Evolutionary conservation across 75 land plant genomes (phyloP), one percentile per base, ranked within the genome.

Genomic region (Cunninghamia lanceolata): DNA sequence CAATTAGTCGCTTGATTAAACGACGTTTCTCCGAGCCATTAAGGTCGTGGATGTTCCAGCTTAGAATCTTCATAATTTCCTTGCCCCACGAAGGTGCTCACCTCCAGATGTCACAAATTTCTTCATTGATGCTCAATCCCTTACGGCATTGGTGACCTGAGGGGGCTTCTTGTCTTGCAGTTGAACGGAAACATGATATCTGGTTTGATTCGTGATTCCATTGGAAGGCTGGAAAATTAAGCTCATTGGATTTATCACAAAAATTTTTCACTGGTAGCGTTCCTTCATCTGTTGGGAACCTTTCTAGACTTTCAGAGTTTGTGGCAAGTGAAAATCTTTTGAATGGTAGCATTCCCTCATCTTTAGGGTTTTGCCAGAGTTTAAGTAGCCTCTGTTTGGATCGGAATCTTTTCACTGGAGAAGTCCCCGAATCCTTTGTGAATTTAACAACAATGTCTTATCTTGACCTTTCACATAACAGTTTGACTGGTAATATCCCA

Each of bases 381-480:
- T 74, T 92, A 42, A 21, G 6, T 19, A 88, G 75, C 30, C 88
- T 91, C 50, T 85, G 82, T 50, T 82, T 92, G 39, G 88, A 88
- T 54, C 46, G 85, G 68, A 92, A 92, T 46, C 17, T 52, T 2
- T 85, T 92, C 9, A 45, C 84, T 17, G 92, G 93, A 21, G 4
- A 34, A 39, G 89, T 90, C 82, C 93, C 93, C 0, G 82, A 32
- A 4, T 89, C 87, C n/a, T 87, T 92, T 50, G 89, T 84, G 4
- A 87, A 84, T 0, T 85, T 89, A 83, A 75, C 39, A 28, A 34
- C 87, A 5, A 66, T 87, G 9, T 87, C 85, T 52, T 87, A 87
- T 16, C 84, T 93, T 14, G 93, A 91, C 83, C 88, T 93, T 17
- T 90, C 93, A 4, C 40, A 83, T 53, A 93, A 93, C 85, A 0